Base-by-base conservation (phyloP, 2,329 filamentous ascomycete genomes). In the Scytalidium lignicola region DNA sequence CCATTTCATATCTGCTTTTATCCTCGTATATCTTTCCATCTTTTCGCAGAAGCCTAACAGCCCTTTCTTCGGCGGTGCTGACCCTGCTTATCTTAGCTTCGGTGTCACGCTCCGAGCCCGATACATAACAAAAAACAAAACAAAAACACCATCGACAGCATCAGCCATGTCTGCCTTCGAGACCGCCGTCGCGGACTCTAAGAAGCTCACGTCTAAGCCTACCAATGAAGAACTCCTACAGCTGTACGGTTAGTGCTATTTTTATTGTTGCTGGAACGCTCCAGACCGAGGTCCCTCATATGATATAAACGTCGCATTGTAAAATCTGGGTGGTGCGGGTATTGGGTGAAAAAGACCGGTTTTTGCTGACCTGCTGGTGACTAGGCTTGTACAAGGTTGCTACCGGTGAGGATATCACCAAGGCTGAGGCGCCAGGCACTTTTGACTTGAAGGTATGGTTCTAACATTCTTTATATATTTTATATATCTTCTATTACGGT, bases 181-280 rank as follows among this genome's bases (percentile, higher is more conserved):
- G 57, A 73, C 70, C 66, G 83, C 83, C 54, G 73, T 77, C 60
- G 65, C 63, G 56, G 83, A 87, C 70, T 82, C 78, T 70, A 81
- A 80, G 70, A 84, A 86, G 76, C 75, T 88, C 56, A 79, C 78
- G 58, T 67, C 72, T 57, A 85, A 84, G 77, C 84, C 84, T 47
- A 65, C 57, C 63, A 79, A 81, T 70, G 74, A 81, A 18, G 79
- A 88, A 56, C 74, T 87, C 43, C 80, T 90, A n/a, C 45, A 56
- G 42, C 53, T 65, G 26, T 65, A 60, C 52, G 57, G 55, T 65
- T 46, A 21, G 51, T 49, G 23, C 43, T 46, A 18, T 43, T 15
- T 17, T 18, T 17, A 18, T n/a, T 7, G 32, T n/a, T n/a, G n/a
- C n/a, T n/a, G n/a, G n/a, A n/a, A n/a, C n/a, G n/a, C n/a, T n/a